These are phyloP conservation scores for Pharnaceum exiguum DNA, from an alignment of 148 eudicot species.

Conservation along the genomic window DNA sequence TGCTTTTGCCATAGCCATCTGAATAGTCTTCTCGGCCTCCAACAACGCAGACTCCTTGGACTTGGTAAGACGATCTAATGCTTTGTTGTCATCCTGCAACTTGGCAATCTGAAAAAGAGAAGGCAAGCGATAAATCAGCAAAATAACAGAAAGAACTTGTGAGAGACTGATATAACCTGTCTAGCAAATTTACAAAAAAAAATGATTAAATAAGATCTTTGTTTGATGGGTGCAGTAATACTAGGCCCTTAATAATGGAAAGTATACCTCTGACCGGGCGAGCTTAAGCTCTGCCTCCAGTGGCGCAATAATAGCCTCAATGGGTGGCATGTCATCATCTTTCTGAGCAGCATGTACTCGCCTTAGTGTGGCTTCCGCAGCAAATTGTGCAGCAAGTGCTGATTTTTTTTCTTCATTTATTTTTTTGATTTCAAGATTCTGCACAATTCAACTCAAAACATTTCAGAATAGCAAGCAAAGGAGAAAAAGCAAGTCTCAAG, in stretches of 20 bases:
- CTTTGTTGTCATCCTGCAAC: constrained; percentile 91
- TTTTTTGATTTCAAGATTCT: constrained; percentile 87
- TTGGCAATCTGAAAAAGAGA: constrained; percentile 53
- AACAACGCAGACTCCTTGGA: constrained; percentile 91
- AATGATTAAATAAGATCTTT: too few relatives aligned
- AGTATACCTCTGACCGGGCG: constrained; percentile 65
- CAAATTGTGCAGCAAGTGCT: constrained; percentile 91
- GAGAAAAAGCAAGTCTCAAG: neutral
- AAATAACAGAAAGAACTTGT: neutral
- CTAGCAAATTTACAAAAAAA: neutral
- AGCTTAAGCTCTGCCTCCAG: constrained; percentile 93
- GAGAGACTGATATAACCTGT: too few relatives aligned
- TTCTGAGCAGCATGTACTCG: constrained; percentile 96
- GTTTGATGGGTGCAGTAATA: neutral
- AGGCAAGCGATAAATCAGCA: constrained; percentile 15
- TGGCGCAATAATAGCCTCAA: constrained; percentile 92
- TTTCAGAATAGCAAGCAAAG: constrained; percentile 8
- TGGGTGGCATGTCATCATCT: constrained; percentile 94
- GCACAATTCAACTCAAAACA: constrained; percentile 20
- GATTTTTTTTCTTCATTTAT: constrained; percentile 83
- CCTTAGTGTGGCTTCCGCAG: constrained; percentile 98
- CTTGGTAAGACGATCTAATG: constrained; percentile 90
- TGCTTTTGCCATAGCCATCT: constrained; percentile 84
- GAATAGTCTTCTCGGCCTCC: constrained; percentile 84
- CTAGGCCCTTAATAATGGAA: neutral